phyloP scores from a whole-genome alignment of 495 filamentous ascomycete genomes.

The Penicillium herquei region DNA sequence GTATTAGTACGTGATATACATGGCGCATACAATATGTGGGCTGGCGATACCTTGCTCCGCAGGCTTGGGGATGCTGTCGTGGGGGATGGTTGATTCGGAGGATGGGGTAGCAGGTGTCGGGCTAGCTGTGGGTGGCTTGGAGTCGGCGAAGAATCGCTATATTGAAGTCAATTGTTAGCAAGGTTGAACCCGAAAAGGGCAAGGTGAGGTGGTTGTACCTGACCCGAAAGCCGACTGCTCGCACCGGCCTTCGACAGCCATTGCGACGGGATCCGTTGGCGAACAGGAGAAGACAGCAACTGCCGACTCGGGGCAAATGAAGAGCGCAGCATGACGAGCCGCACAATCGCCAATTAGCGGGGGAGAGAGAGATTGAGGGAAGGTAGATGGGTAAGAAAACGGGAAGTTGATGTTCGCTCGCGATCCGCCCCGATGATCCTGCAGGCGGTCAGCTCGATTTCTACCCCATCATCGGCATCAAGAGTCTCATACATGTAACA shows the following conservation, averaged over 20 bases:
- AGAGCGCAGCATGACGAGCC: constrained; percentile 51
- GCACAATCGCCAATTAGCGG: constrained; percentile 40
- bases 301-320: constrained; percentile 47
- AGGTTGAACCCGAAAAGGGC: constrained; percentile 4
- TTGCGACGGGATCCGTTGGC: constrained; percentile 45
- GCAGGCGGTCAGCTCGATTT: constrained; percentile 32
- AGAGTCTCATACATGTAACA: not conserved
- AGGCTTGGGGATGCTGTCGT: constrained; percentile 62
- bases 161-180: constrained; percentile 7
- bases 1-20: constrained; percentile 12
- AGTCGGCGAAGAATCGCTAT: constrained; percentile 48
- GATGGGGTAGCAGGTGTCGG: constrained; percentile 47
- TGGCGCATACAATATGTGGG: constrained; percentile 9
- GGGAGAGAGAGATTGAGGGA: constrained; percentile 24
- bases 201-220: constrained; percentile 34
- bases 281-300: constrained; percentile 41
- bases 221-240: constrained; percentile 41
- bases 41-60: constrained; percentile 44
- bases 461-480: constrained; percentile 16
- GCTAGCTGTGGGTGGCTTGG: constrained; percentile 31
- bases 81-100: constrained; percentile 53
- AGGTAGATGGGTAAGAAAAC: constrained; percentile 36
- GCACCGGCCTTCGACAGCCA: constrained; percentile 45
- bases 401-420: constrained; percentile 41
- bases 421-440: constrained; percentile 45